Percentiles rank a stretch among this genome's conserved stretches.
Conservation (phyloP, 768 basidiomycete species). For the Boletus rubropictus region DNA sequence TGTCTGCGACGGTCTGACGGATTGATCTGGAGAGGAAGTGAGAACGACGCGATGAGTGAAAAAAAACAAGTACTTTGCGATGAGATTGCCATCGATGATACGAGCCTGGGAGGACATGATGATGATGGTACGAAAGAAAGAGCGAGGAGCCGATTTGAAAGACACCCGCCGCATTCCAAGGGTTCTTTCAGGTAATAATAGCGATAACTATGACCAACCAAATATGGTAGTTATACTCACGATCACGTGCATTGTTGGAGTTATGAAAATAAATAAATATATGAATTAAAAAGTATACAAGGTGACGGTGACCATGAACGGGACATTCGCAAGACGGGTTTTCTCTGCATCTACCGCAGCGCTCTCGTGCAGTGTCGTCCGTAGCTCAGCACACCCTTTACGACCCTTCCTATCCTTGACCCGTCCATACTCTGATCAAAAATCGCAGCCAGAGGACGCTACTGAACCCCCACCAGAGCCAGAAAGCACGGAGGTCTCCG, state of each 20-base stretch:
- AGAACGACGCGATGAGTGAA: constrained; percentile 11
- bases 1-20: constrained; percentile 66
- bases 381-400: constrained; percentile 32
- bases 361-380: constrained; percentile 45
- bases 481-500: constrained; percentile 24
- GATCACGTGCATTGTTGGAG: constrained; percentile 26
- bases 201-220: background rate
- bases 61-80: constrained; percentile 65
- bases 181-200: no score
- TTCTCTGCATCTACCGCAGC: constrained; percentile 58
- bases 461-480: constrained; percentile 15
- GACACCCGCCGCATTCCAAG: background rate
- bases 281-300: background rate
- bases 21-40: constrained; percentile 53
- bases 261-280: background rate
- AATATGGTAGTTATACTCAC: background rate
- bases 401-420: constrained; percentile 17
- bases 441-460: constrained; percentile 20
- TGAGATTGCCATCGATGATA: constrained; percentile 76
- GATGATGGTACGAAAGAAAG: constrained; percentile 25
- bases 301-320: constrained; percentile 38
- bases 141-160: background rate
- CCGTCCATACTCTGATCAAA: constrained; percentile 60
- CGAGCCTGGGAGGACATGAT: constrained; percentile 41
- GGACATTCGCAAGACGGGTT: constrained; percentile 44